Evolutionary conservation across 192 early-diverging fungal species (phyloP), one percentile per base, ranked within the genome.

Genomic region (Phycomyces blakesleeanus): DNA sequence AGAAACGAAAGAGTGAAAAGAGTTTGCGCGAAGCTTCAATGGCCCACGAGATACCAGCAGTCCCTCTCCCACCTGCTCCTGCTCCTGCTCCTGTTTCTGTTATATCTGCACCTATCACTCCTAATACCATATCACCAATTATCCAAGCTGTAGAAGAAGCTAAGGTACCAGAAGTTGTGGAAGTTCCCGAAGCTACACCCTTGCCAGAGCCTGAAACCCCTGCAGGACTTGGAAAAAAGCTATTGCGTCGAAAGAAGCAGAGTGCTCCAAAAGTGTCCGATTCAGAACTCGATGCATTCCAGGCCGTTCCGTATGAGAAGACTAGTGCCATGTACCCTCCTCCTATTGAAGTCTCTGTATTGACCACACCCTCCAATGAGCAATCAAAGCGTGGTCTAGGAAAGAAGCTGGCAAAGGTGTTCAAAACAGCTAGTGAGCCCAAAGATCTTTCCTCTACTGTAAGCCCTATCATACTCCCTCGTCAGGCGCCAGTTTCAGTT

Each of bases 1-100:
- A 71, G 21, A 22, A 57, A 21, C 37, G 69, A 16, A 55, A 44
- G 37, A 71, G 69, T 34, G 69, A 71, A 59, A 57, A 51, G 22
- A 64, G 57, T n/a, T 21, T 71, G 9, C 58, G 49, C 11, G 59
- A 61, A 18, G 9, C n/a, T 7, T 34, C 29, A 34, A 34, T 34
- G 29, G 29, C 29, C 29, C 7, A 34, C 29, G 29, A 34, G 29
- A 34, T 34, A 2, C 29, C 29, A 34, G 29, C 29, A 34, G 29
- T 34, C 7, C 29, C 29, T 34, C 29, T 34, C 7, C 18, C 44
- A 47, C 12, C 12, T 47, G 11, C 44, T 14, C 12, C 12, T 47
- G 11, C 44, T 3, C 12, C 12, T 47, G 11, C 44, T 14, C 12
- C 12, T 47, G 11, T 11, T 3, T 3, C 12, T 47, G 44, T 18